Percentiles rank a stretch among this genome's conserved stretches.
These are phyloP conservation scores for Leucocoprinus leucothites DNA, from an alignment of 768 basidiomycete genomes.

Conservation along the genomic window DNA sequence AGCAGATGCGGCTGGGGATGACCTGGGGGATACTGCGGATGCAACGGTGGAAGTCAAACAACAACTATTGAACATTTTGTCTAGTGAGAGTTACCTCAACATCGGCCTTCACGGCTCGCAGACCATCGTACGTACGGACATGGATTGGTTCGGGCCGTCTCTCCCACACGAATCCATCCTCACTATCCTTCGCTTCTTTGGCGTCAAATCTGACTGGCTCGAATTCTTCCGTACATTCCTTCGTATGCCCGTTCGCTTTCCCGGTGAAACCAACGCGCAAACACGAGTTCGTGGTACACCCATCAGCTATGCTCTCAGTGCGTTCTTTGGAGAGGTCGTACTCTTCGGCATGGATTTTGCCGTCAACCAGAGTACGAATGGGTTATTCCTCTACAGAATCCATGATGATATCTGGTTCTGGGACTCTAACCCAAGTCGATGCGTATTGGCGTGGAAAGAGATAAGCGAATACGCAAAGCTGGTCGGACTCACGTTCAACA, in stretches of 20 bases:
- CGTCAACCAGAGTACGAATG: constrained; percentile 39
- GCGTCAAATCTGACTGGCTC: constrained; percentile 34
- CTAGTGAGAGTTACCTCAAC: constrained; percentile 39
- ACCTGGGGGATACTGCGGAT: constrained; percentile 15
- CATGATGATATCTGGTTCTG: constrained; percentile 47
- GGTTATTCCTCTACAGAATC: constrained; percentile 40
- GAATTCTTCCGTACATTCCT: constrained; percentile 33
- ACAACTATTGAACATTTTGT: constrained; percentile 36
- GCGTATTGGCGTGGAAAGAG: constrained; percentile 35
- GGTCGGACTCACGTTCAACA: constrained; percentile 39
- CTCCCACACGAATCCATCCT: constrained; percentile 40
- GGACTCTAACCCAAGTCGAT: constrained; percentile 29
- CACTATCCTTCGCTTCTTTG: constrained; percentile 35
- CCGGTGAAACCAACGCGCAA: constrained; percentile 26
- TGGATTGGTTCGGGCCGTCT: constrained; percentile 43
- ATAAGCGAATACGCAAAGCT: constrained; percentile 39
- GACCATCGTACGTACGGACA: constrained; percentile 35
- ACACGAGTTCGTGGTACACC: constrained; percentile 40
- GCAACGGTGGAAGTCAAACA: constrained; percentile 30
- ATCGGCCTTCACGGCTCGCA: constrained; percentile 29
- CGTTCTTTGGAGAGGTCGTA: constrained; percentile 37
- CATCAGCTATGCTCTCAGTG: constrained; percentile 37
- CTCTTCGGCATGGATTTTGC: constrained; percentile 47
- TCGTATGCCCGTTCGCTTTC: constrained; percentile 29
- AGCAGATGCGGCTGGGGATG: constrained; percentile 19